Base-by-base conservation (phyloP, 495 filamentous ascomycete genomes). In the Hypoxylon lienhwacheense region DNA sequence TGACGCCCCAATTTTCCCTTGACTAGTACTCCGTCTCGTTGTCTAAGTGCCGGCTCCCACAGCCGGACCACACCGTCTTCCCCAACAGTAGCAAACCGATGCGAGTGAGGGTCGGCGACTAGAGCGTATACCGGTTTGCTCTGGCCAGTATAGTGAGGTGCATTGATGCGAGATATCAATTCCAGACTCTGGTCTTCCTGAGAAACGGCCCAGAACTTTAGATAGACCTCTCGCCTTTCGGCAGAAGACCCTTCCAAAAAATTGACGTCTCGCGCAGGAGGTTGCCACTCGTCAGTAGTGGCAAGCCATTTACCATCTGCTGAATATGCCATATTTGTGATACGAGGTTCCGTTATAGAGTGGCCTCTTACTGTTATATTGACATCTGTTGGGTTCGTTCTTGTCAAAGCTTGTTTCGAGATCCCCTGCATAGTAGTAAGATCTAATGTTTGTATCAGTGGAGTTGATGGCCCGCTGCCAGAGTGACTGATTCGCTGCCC, bases 171-270 rank as follows among this genome's bases (percentile, higher is more conserved):
- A 5, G 90, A 85, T 21, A 87, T 81, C 8, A 97, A 71, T 63
- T 89, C 82, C 79, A 91, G 89, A 1, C 73, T 66, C 31, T 77
- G 75, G 24, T 75, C 77, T 24, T 82, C 79, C 15, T 77, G 68
- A 29, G 79, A 81, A 78, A 89, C 90, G 44, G 79, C 78, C 93
- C 93, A 99, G 65, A 99, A 92, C 61, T 92, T 96, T 16, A 99
- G 72, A 57, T 85, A 87, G 1, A 89, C 77, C 63, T 99, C 93
- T 4, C 80, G 78, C 22, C 74, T 78, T 44, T 81, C 76, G 36
- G 75, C 73, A 29, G 74, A 35, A 15, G 69, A 68, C 55, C 73
- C 47, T 77, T 70, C 63, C 0, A 65, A 46, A 22, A 74, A 70
- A 31, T 76, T 72, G n/a, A 86, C 41, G 59, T 92, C 89, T 46